Evolutionary conservation across 495 filamentous ascomycete genomes (phyloP), one percentile per base, ranked within the genome.

Genomic region (Penicillium fimorum): DNA sequence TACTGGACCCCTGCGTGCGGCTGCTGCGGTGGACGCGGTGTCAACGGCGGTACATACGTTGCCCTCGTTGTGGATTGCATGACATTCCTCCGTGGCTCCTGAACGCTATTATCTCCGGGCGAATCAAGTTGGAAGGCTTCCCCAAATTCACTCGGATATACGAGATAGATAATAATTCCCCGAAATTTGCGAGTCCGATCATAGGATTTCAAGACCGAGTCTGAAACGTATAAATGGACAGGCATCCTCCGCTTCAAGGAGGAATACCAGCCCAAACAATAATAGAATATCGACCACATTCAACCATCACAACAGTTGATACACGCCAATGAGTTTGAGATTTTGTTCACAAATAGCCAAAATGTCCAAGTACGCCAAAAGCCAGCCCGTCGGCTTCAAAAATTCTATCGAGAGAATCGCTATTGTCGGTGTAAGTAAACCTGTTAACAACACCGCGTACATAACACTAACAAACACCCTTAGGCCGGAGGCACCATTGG

Each of bases 401-500:
- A 81, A 82, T 53, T 38, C 62, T 53, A 63, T 82, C 20, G 65
- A 76, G 29, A 73, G 70, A 55, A 69, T 82, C 7, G 79, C 78
- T 37, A 76, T 82, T 56, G 72, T 82, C 37, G 79, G 79, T 1
- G 78, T 80, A 73, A 44, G 74, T 60, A 42, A 32, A 20, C 11
- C 47, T 15, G 12, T 58, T 50, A 47, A 11, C 20, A 35, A 18
- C 40, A 50, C 11, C 24, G 56, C 13, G 1, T 42, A 30, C n/a
- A 56, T 43, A 52, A 38, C 17, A 42, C 51, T 64, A 64, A 67
- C 18, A 46, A 59, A 53, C n/a, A 5, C 12, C 0, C 27, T 43
- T 41, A 88, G 84, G 84, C 82, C n/a, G 79, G 75, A 56, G 87
- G 88, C 42, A 78, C 76, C 10, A 53, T 79, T 52, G 87, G 87